These are phyloP conservation scores for Coleophoma cylindrospora DNA, from an alignment of 2,329 filamentous ascomycete genomes.

Conservation along the genomic window DNA sequence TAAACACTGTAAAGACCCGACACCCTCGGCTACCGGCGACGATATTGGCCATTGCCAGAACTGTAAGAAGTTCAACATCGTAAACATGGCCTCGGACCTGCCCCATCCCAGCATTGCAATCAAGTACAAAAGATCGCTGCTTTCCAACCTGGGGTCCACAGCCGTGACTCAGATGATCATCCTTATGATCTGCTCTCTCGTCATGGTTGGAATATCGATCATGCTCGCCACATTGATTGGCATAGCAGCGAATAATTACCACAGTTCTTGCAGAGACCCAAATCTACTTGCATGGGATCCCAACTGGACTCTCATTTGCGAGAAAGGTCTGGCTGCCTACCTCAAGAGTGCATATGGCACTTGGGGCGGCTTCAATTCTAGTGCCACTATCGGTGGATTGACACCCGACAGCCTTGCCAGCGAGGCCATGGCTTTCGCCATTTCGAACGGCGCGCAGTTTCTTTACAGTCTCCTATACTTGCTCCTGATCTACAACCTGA, in stretches of 20 bases:
- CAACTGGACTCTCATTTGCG: neutral
- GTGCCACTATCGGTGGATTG: conserved; percentile 6
- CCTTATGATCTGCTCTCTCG: conserved; percentile 10
- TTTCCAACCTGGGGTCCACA: conserved; percentile 13
- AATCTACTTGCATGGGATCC: rapidly evolving
- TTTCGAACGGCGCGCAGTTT: conserved; percentile 16
- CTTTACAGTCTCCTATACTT: conserved; percentile 13
- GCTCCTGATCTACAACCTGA: conserved; percentile 14
- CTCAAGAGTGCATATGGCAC: conserved; percentile 8
- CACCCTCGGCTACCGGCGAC: conserved; percentile 10
- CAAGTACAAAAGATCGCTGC: conserved; percentile 15
- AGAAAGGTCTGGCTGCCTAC: neutral
- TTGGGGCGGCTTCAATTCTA: conserved; percentile 14
- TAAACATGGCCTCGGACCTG: conserved; percentile 14
- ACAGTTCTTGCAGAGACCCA: neutral
- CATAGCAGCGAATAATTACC: neutral
- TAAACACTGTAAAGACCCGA: conserved; percentile 15
- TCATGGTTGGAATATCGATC: conserved; percentile 9
- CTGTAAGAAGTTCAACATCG: conserved; percentile 16
- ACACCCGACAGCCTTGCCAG: conserved; percentile 7
- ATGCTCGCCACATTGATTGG: conserved; percentile 6
- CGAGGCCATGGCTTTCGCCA: conserved; percentile 13
- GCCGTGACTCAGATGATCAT: conserved; percentile 16
- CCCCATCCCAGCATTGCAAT: conserved; percentile 18
- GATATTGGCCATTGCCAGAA: conserved; percentile 17